Evolutionary conservation across 2,329 filamentous ascomycete species (phyloP), one percentile per base, ranked within the genome.

Genomic region (Cladosporium sphaerospermum): DNA sequence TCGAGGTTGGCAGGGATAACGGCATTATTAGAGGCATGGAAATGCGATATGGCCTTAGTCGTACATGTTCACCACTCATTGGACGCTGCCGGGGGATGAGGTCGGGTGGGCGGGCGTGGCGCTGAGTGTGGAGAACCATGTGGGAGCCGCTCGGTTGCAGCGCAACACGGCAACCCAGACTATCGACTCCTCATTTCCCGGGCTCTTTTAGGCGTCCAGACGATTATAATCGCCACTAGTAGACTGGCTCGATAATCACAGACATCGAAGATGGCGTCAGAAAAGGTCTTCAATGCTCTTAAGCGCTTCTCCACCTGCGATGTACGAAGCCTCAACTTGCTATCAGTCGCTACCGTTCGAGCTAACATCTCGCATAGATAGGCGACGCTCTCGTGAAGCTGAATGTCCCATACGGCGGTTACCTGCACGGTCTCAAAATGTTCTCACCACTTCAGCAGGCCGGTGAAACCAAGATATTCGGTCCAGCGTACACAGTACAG

Each of bases 321-420:
- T 34, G 50, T 52, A 52, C 19, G 50, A 8, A 7, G 31, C 7
- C 34, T 14, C 37, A 50, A 14, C 33, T n/a, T 9, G 6, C 19
- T 3, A 10, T 39, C 14, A 9, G 9, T 44, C 32, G 6, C n/a
- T 18, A 13, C 19, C 33, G 16, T 37, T 11, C 41, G 44, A 31
- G 44, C 53, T 14, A 50, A 44, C 13, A 9, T 16, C 16, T 28
- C 23, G 23, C 23, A 28, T 28, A 52, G 50, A 52, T 79, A 39
- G 74, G 76, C 42, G 78, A 79, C 56, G 78, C 76, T 1, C 70
- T 80, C 2, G 69, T 70, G 57, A 80, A 79, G 62, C 68, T 80
- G 41, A 65, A 65, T 53, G 60, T 66, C 2, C 60, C 64, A 8
- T 57, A 78, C 59, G 78, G 78, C 56, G 78, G 78, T 41, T 82